Evolutionary conservation across 768 basidiomycete species (phyloP).

Genomic region (Leccinum truebloodii): DNA sequence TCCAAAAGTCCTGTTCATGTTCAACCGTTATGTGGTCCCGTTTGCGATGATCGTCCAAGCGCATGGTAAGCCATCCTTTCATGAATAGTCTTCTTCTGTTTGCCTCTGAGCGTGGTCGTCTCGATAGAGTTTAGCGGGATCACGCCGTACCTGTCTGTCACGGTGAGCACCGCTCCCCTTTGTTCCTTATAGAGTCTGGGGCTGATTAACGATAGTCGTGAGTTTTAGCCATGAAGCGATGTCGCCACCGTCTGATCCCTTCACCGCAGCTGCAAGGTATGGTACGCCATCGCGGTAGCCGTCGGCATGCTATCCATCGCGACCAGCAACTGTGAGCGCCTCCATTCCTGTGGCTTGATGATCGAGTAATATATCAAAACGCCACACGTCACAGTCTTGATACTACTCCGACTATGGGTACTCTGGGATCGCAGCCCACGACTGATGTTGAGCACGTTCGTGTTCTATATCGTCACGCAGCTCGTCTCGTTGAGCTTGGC

Average conservation of each 20-base stretch:
- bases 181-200: background rate
- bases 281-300: constrained; percentile 19
- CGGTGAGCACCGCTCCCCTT: constrained; percentile 13
- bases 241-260: background rate
- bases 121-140: constrained; percentile 28
- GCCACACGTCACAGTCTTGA: constrained; percentile 31
- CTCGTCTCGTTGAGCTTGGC: constrained; percentile 22
- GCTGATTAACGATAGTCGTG: background rate
- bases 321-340: constrained; percentile 38
- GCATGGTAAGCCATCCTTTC: constrained; percentile 27
- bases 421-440: constrained; percentile 34
- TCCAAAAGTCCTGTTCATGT: constrained; percentile 35
- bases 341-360: background rate
- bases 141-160: constrained; percentile 12
- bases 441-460: constrained; percentile 32
- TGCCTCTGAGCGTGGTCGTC: too few species aligned
- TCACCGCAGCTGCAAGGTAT: constrained; percentile 27
- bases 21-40: constrained; percentile 37
- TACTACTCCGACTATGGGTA: constrained; percentile 34
- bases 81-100: background rate
- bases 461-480: constrained; percentile 34
- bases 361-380: background rate
- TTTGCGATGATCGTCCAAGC: constrained; percentile 30
- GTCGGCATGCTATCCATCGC: constrained; percentile 40
- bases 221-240: background rate